Evolutionary conservation across 2,329 filamentous ascomycete genomes (phyloP).

Genomic region (Lasiodiplodia theobromae): DNA sequence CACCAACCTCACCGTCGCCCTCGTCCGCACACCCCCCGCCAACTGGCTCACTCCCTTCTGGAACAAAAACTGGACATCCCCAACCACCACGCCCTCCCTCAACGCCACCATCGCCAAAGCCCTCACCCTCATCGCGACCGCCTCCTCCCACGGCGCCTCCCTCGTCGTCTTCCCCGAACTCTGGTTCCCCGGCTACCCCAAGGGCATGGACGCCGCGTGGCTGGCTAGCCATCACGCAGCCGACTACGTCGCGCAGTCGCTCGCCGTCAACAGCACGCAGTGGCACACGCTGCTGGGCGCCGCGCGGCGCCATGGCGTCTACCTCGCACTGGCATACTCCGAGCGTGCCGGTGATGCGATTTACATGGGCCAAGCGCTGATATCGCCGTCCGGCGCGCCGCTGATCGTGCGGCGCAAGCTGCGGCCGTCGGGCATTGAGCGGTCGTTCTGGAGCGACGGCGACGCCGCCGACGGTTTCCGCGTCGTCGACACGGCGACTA

Average conservation of each 20-base stretch:
- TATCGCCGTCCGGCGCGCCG: conserved; percentile 42
- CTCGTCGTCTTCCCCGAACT: conserved; percentile 47
- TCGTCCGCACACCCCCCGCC: not conserved
- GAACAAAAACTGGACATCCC: not conserved
- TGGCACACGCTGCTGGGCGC: conserved; percentile 48
- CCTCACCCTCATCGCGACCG: conserved; percentile 42
- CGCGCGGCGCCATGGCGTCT: conserved; percentile 39
- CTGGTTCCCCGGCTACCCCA: conserved; percentile 42
- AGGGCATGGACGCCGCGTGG: conserved; percentile 1
- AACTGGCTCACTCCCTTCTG: not conserved
- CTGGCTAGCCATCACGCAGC: conserved; percentile 5
- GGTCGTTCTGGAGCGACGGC: conserved; percentile 46
- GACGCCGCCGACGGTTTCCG: conserved; percentile 38
- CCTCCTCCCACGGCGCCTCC: conserved; percentile 39
- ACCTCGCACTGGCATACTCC: conserved; percentile 43
- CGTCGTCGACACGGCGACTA: conserved; percentile 33
- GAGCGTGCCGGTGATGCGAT: conserved; percentile 41
- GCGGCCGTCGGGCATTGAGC: conserved; percentile 46
- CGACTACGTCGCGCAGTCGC: conserved; percentile 12
- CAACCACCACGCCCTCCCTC: not conserved
- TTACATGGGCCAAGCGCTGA: conserved; percentile 43
- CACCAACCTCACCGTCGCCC: conserved; percentile 12
- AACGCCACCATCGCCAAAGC: conserved; percentile 43
- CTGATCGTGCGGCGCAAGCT: conserved; percentile 47
- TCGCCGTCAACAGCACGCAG: conserved; percentile 42